These are phyloP conservation scores for Ceratobasidium sp. DNA, from an alignment of 1,284 basidiomycete genomes.

Conservation along the genomic window DNA sequence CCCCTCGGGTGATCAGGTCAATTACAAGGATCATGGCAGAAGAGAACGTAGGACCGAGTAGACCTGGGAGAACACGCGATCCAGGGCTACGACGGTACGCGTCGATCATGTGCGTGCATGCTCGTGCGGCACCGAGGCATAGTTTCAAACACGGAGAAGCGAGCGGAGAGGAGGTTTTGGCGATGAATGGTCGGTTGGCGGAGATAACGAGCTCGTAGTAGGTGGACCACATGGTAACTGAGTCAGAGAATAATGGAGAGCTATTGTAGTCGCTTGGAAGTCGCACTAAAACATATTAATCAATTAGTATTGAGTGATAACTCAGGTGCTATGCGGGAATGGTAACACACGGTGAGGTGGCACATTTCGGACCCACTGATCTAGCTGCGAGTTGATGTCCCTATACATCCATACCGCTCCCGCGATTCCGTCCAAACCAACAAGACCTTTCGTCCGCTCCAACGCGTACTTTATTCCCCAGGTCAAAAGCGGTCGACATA, in stretches of 20 bases:
- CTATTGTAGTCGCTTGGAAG: not conserved
- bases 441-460: not conserved
- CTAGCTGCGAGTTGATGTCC: not conserved
- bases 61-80: not conserved
- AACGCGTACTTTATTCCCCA: not conserved
- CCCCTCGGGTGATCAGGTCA: conserved; percentile 4
- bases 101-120: not conserved
- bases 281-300: no score
- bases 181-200: not conserved
- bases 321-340: not conserved
- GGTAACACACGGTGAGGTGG: not conserved
- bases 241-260: not conserved
- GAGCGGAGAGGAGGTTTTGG: not conserved
- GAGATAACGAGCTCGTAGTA: conserved; percentile 1
- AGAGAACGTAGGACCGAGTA: not conserved
- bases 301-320: no score
- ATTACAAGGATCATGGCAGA: not conserved
- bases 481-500: not conserved
- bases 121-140: not conserved
- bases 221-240: not conserved
- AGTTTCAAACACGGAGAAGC: not conserved
- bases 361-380: not conserved
- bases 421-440: not conserved
- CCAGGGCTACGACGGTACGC: not conserved
- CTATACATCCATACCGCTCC: not conserved